Evolutionary conservation across 2,329 filamentous ascomycete species (phyloP).

Genomic region (Microcyclospora tardicrescens): DNA sequence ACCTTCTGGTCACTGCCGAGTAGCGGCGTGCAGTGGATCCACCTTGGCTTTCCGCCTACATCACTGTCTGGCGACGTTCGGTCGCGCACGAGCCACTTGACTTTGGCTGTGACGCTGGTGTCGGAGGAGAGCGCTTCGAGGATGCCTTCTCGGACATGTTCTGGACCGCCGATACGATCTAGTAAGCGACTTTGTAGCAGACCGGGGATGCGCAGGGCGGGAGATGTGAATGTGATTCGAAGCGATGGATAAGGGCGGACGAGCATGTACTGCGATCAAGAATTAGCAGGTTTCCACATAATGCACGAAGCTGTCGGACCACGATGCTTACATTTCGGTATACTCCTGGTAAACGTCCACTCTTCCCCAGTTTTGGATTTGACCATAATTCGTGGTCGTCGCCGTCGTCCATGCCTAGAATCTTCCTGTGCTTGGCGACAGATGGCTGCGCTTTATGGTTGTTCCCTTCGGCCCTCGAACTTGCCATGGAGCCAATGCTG

Average conservation of each 20-base stretch:
- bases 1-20: slow-evolving; percentile 30
- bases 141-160: slow-evolving; percentile 25
- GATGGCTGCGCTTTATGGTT: neutral
- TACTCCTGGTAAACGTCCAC: slow-evolving; percentile 24
- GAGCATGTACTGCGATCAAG: slow-evolving; percentile 42
- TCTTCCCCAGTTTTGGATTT: slow-evolving; percentile 17
- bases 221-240: slow-evolving; percentile 56
- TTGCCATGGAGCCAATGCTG: neutral
- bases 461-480: too few relatives aligned
- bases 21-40: slow-evolving; percentile 34
- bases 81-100: slow-evolving; percentile 24
- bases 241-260: slow-evolving; percentile 53
- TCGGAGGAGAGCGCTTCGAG: slow-evolving; percentile 27
- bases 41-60: slow-evolving; percentile 21
- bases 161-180: slow-evolving; percentile 30
- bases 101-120: slow-evolving; percentile 30
- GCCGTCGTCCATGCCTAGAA: slow-evolving; percentile 22
- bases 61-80: slow-evolving; percentile 1
- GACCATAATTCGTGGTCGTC: slow-evolving; percentile 20
- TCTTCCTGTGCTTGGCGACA: slow-evolving; percentile 5
- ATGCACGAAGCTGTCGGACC: neutral
- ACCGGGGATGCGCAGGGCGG: slow-evolving; percentile 52
- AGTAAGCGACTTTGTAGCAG: slow-evolving; percentile 41
- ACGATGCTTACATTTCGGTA: slow-evolving; percentile 23
- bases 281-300: neutral